These are phyloP conservation scores for Mycena epipterygia DNA, from an alignment of 768 basidiomycete genomes.

Conservation along the genomic window DNA sequence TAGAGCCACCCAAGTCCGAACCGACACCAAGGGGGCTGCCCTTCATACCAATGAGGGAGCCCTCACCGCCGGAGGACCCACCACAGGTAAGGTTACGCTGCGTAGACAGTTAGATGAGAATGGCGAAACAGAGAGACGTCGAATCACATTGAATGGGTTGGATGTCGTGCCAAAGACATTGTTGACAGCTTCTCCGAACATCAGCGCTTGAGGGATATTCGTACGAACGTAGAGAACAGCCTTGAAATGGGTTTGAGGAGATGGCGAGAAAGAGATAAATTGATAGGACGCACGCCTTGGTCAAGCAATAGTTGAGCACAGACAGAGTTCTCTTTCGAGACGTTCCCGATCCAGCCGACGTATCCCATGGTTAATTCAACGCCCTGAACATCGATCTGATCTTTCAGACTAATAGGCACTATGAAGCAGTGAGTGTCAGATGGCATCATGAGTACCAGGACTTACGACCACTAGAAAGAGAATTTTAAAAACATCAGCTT, in stretches of 20 bases:
- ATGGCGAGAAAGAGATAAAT: background rate
- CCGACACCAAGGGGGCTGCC: constrained; percentile 69
- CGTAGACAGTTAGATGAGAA: constrained; percentile 68
- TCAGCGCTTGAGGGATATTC: constrained; percentile 74
- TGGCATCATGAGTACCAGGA: too few species aligned
- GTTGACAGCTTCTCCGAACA: constrained; percentile 85
- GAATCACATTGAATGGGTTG: background rate
- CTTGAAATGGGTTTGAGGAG: background rate
- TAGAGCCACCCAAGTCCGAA: constrained; percentile 83
- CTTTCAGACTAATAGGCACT: background rate
- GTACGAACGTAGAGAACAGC: background rate
- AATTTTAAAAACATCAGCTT: too few species aligned
- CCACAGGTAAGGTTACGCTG: constrained; percentile 71
- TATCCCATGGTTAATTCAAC: background rate
- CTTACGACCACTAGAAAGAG: background rate
- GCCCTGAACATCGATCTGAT: background rate
- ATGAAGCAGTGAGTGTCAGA: background rate
- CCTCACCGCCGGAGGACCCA: constrained; percentile 79
- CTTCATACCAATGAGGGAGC: constrained; percentile 70
- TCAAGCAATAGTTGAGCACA: background rate
- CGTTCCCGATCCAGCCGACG: background rate
- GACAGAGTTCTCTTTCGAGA: background rate
- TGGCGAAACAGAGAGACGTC: background rate
- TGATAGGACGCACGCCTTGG: background rate
- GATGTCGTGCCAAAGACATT: constrained; percentile 70